A percentile compares a stretch with the other conserved stretches of the same genome.
These are phyloP conservation scores for Leishmania aethiopica DNA, from an alignment of 208 protist genomes.

Conservation along the genomic window DNA sequence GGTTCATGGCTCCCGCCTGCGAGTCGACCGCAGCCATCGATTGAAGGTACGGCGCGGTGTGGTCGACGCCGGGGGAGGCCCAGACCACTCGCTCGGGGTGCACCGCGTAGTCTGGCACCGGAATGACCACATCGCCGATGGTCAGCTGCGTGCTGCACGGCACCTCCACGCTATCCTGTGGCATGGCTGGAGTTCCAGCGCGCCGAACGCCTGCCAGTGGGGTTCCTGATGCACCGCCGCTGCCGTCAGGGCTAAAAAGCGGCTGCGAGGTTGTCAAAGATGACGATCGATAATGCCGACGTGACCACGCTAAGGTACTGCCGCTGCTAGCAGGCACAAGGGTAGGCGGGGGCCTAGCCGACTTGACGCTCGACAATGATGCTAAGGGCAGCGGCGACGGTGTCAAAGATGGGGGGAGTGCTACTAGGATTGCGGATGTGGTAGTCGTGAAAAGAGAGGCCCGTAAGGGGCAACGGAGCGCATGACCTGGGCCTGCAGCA, in stretches of 20 bases:
- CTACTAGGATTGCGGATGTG: neutral
- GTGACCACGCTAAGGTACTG: neutral
- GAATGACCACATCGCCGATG: conserved; percentile 81
- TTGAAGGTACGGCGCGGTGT: conserved; percentile 32
- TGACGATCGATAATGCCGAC: conserved; percentile 9
- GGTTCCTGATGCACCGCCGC: neutral
- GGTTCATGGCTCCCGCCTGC: neutral
- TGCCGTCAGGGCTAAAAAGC: neutral
- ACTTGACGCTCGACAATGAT: neutral
- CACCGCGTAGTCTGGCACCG: conserved; percentile 47
- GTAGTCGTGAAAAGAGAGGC: neutral
- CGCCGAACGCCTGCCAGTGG: neutral
- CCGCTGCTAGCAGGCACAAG: neutral
- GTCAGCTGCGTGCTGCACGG: conserved; percentile 54
- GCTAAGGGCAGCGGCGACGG: neutral
- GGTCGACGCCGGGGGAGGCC: conserved; percentile 44
- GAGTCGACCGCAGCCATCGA: neutral
- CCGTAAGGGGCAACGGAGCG: neutral
- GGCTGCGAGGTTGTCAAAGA: neutral
- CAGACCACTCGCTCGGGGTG: conserved; percentile 76
- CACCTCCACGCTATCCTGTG: conserved; percentile 22
- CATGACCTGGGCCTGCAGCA: neutral
- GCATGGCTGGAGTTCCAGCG: conserved; percentile 6
- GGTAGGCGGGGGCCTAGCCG: neutral
- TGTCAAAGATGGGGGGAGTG: neutral